Evolutionary conservation across 1,284 basidiomycete species (phyloP).

Genomic region (Psilocybe mexicana): DNA sequence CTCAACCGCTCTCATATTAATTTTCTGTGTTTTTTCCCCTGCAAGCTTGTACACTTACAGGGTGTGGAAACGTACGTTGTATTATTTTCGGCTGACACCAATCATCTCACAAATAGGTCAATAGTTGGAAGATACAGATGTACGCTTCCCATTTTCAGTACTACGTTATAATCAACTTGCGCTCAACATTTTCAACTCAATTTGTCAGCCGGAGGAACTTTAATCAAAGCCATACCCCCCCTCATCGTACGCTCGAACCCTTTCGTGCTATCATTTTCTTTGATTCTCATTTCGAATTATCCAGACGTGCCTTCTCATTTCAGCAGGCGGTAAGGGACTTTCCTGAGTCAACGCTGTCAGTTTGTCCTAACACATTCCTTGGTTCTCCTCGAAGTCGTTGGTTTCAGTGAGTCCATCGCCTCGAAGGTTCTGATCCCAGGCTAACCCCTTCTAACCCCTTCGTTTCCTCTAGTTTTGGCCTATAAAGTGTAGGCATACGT

Average conservation of each 20-base stretch:
- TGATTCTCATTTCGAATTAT: not conserved
- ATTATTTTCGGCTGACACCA: not conserved
- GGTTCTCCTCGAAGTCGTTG: not conserved
- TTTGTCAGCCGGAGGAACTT: not conserved
- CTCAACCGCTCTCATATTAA: not conserved
- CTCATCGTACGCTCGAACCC: not conserved
- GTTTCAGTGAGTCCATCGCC: not conserved
- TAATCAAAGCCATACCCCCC: not conserved
- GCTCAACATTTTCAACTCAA: not conserved
- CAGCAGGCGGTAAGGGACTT: not conserved
- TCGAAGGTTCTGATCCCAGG: too few species aligned
- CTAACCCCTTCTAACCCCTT: not conserved
- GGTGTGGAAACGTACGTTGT: constrained; percentile 29
- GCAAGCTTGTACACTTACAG: constrained; percentile 31
- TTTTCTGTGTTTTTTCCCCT: not conserved
- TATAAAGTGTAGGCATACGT: not conserved
- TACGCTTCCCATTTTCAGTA: not conserved
- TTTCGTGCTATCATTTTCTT: not conserved
- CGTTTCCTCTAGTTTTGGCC: not conserved
- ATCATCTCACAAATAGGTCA: not conserved
- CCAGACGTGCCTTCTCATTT: not conserved
- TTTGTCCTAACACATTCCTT: not conserved
- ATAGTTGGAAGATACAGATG: constrained; percentile 9
- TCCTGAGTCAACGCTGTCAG: not conserved
- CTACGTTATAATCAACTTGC: not conserved